Base-by-base conservation (phyloP, 768 basidiomycete genomes). In the Mrakia blollopis region DNA sequence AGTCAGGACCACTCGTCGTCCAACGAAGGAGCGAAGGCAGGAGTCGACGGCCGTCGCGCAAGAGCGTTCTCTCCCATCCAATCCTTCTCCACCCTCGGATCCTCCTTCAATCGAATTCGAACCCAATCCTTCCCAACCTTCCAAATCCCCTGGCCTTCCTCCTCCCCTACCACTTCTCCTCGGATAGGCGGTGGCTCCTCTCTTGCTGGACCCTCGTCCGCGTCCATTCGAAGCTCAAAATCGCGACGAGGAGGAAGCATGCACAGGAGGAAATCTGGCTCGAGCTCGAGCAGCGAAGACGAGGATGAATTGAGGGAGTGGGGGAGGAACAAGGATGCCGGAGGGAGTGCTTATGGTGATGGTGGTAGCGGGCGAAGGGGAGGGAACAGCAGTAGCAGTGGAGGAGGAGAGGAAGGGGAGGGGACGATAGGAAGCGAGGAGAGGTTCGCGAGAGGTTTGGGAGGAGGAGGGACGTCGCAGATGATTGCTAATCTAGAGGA, bases 91-190 rank as follows among this genome's bases (percentile, higher is more conserved):
- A 39, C 41, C 6, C 62, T 77, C 50, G 72, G 72, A 5, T 77
- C 76, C n/a, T 77, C 76, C 39, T 77, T 77, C 65, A 25, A 41
- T 18, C 30, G 76, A 25, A 50, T 77, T 11, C 61, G 76, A 28
- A 73, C 76, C 8, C 76, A 77, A 30, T 77, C 76, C 35, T 77
- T 77, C 52, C 72, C 76, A 23, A 30, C 63, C 3, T 47, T 77
- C 63, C 57, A 60, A 25, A 52, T 70, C 23, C 74, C 74, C 16
- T 76, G 75, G 75, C 11, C 44, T 16, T 13, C 62, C 2, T 8
- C 54, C 39, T 57, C 23, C 7, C 23, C 54, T n/a, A 18, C n/a
- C 80, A 39, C 35, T 5, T 25, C 39, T 6, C 35, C 65, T 37
- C 18, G 39, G 23, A 37, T 21, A 65, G 63, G 63, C 37, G 63